phyloP scores from a whole-genome alignment of 73 alveolate genomes.

The Stentor roeselii region DNA sequence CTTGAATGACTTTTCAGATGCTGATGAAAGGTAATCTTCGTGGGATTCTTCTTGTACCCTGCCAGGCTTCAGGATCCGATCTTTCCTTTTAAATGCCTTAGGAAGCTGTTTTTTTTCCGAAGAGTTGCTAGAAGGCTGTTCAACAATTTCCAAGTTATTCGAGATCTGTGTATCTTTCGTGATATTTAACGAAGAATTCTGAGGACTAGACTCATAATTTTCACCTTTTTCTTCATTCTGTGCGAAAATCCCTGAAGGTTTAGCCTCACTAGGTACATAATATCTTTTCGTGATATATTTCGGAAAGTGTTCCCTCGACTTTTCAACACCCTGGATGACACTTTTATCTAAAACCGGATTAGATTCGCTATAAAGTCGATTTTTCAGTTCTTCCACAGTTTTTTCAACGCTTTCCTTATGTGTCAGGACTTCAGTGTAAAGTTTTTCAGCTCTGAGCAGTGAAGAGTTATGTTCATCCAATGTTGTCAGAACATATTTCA shows the following conservation, averaged over 20 bases:
- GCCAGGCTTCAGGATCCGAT: too few species aligned
- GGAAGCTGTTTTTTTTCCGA: slow-evolving; percentile 42
- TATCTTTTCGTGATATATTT: too few species aligned
- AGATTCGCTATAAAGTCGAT: not conserved
- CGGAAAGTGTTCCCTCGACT: too few species aligned
- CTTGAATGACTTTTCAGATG: not conserved
- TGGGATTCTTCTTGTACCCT: not conserved
- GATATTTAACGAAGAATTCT: not conserved
- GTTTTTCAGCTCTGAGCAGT: not conserved
- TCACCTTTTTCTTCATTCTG: not conserved
- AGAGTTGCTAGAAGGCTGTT: slow-evolving; percentile 59
- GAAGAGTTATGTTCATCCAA: not conserved
- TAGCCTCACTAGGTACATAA: not conserved
- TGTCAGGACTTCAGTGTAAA: not conserved
- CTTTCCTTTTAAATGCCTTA: too few species aligned
- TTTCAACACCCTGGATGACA: not conserved
- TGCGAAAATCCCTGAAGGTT: too few species aligned
- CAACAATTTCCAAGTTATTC: not conserved
- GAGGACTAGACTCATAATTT: too few species aligned
- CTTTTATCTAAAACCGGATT: not conserved
- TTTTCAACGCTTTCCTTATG: too few species aligned
- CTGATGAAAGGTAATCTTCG: too few species aligned
- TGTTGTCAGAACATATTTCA: too few species aligned
- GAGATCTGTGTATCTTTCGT: not conserved
- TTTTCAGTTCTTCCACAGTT: not conserved